Percentiles rank a stretch among this genome's conserved stretches.
phyloP scores from a whole-genome alignment of 306 rosid genomes.

The Morella rubra region DNA sequence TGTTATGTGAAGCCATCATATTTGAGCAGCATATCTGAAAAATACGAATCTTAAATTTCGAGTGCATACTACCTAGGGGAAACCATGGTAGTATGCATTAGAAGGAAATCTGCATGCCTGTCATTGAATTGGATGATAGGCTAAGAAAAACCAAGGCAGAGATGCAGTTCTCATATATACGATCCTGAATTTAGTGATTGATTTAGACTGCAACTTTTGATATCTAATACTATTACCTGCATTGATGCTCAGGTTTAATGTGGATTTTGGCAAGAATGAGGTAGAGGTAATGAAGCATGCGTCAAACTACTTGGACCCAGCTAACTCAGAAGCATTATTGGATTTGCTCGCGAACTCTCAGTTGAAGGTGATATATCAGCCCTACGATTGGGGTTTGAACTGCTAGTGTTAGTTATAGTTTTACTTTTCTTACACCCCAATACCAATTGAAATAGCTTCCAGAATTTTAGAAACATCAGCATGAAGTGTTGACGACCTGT shows the following conservation, averaged over 20 bases:
- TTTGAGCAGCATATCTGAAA: background rate
- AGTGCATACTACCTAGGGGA: background rate
- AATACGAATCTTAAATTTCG: background rate
- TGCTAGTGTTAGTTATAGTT: constrained; percentile 32
- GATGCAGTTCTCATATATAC: background rate
- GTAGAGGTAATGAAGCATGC: constrained; percentile 75
- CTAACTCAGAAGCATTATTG: constrained; percentile 60
- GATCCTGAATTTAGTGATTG: constrained; percentile 6
- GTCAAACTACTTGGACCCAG: constrained; percentile 74
- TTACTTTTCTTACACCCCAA: constrained; percentile 22
- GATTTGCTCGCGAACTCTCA: constrained; percentile 71
- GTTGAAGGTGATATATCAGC: constrained; percentile 76
- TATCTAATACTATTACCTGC: constrained; percentile 7
- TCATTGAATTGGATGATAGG: background rate
- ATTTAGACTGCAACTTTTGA: constrained; percentile 10
- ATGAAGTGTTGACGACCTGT: background rate
- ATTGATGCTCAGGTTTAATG: constrained; percentile 63
- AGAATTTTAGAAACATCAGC: constrained; percentile 10
- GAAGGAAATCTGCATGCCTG: background rate
- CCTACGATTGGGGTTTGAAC: constrained; percentile 87
- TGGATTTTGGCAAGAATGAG: constrained; percentile 86
- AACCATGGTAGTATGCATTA: background rate
- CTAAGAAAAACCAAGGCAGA: background rate
- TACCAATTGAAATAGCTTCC: constrained; percentile 21
- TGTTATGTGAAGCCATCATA: background rate